Conservation (phyloP, 352 stramenopile genomes). For the Phytophthora niederhauseri region DNA sequence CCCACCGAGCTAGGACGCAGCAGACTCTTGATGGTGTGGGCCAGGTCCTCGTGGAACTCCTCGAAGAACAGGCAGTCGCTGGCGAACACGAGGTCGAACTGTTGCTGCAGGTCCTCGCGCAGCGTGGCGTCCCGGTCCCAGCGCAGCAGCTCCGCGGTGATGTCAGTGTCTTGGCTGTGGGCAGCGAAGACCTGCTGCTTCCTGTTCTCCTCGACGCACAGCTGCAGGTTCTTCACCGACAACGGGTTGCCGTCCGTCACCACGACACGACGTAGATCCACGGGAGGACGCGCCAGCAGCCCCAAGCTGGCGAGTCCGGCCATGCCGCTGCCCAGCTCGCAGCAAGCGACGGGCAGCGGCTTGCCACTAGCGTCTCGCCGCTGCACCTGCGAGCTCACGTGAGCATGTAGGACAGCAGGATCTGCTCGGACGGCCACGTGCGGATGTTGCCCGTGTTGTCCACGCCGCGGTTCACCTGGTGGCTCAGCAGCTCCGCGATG, state of each 20-base stretch:
- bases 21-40: conserved; percentile 65
- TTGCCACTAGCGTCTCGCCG: neutral
- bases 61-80: conserved; percentile 91
- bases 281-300: conserved; percentile 52
- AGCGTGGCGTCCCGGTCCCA: conserved; percentile 63
- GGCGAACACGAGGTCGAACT: conserved; percentile 83
- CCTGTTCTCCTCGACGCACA: conserved; percentile 67
- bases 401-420: conserved; percentile 73
- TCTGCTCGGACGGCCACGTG: conserved; percentile 83
- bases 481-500: conserved; percentile 72
- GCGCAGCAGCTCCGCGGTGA: conserved; percentile 56
- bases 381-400: conserved; percentile 38
- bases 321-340: conserved; percentile 83
- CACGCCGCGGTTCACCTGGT: conserved; percentile 77
- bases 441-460: conserved; percentile 92
- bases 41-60: conserved; percentile 83
- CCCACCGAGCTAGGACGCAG: conserved; percentile 44
- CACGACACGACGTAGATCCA: conserved; percentile 50
- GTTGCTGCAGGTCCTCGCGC: conserved; percentile 35
- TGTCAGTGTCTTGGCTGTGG: neutral
- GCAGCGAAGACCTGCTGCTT: conserved; percentile 25
- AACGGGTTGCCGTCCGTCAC: conserved; percentile 81
- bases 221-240: conserved; percentile 66
- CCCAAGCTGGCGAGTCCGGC: conserved; percentile 71
- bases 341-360: conserved; percentile 45